Conservation (phyloP, 176 grass and related monocot genomes). For the Secale cereale region DNA sequence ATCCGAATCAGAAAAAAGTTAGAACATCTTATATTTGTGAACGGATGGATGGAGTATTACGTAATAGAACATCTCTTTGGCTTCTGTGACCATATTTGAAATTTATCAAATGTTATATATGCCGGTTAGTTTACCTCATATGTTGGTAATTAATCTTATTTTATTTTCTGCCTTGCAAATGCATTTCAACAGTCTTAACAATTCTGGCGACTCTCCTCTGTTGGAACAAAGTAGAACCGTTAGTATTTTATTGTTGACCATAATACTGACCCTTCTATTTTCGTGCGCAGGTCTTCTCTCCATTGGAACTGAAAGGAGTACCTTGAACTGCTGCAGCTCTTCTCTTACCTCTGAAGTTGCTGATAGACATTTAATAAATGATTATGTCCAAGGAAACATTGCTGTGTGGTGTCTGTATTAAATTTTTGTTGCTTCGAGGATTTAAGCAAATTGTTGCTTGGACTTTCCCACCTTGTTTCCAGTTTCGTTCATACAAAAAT, state of each 20-base stretch:
- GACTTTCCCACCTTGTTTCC: background rate
- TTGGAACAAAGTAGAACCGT: background rate
- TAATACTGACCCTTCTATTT: slow-evolving; percentile 2
- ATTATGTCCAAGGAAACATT: slow-evolving; percentile 42
- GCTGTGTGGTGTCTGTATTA: slow-evolving; percentile 13
- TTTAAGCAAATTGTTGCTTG: background rate
- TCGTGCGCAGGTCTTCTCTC: slow-evolving; percentile 26
- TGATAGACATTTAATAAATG: slow-evolving; percentile 43
- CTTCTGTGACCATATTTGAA: background rate
- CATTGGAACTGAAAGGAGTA: slow-evolving; percentile 12
- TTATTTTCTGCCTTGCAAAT: background rate
- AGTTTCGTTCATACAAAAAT: background rate
- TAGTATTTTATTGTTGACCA: background rate
- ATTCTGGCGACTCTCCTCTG: background rate
- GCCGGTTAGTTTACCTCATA: background rate
- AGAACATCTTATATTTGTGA: too few species aligned
- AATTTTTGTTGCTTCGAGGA: background rate
- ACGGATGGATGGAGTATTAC: too few species aligned
- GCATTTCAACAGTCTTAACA: background rate
- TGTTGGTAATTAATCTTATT: background rate
- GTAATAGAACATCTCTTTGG: background rate
- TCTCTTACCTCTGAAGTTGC: slow-evolving; percentile 23
- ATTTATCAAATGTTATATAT: background rate
- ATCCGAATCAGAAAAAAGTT: too few species aligned
- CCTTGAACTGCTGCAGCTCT: slow-evolving; percentile 1